phyloP scores from a whole-genome alignment of 1,284 basidiomycete genomes.

The Cryptococcus neoformans region DNA sequence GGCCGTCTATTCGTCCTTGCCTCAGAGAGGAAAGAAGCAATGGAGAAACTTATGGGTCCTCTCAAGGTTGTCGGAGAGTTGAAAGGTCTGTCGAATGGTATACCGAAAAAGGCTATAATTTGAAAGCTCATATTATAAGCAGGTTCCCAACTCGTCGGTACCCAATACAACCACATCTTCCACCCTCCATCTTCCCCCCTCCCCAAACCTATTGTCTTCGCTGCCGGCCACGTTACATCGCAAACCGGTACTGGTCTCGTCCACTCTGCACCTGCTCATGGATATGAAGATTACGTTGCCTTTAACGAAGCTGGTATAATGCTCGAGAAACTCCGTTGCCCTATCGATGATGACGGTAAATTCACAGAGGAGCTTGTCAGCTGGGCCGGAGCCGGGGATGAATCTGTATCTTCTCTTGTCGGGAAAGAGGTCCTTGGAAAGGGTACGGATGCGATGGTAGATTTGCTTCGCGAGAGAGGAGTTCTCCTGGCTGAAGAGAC shows the following conservation, averaged over 20 bases:
- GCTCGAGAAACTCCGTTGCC: conserved; percentile 57
- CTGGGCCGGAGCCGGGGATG: conserved; percentile 53
- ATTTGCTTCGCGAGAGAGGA: conserved; percentile 59
- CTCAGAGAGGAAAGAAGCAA: conserved; percentile 60
- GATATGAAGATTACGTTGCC: conserved; percentile 83
- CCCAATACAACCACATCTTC: conserved; percentile 70
- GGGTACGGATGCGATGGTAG: conserved; percentile 66
- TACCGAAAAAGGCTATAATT: background rate
- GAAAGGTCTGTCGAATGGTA: conserved; percentile 50
- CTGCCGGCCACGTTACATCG: conserved; percentile 69
- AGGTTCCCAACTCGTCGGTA: conserved; percentile 65
- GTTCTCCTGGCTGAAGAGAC: conserved; percentile 65
- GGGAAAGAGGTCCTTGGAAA: conserved; percentile 70
- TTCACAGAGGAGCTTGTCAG: conserved; percentile 61
- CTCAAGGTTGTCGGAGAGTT: conserved; percentile 55
- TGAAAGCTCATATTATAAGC: background rate
- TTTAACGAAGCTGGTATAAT: conserved; percentile 53
- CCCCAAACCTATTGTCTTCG: conserved; percentile 52
- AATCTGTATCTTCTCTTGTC: conserved; percentile 43
- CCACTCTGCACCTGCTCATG: conserved; percentile 93
- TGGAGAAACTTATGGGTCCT: conserved; percentile 58
- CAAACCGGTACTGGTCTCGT: conserved; percentile 95
- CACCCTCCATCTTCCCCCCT: conserved; percentile 53
- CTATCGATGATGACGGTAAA: conserved; percentile 76
- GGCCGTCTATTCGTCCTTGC: conserved; percentile 62